Base-by-base conservation (phyloP, 2,329 filamentous ascomycete species). In the Ophiocordyceps camponoti-saundersi region DNA sequence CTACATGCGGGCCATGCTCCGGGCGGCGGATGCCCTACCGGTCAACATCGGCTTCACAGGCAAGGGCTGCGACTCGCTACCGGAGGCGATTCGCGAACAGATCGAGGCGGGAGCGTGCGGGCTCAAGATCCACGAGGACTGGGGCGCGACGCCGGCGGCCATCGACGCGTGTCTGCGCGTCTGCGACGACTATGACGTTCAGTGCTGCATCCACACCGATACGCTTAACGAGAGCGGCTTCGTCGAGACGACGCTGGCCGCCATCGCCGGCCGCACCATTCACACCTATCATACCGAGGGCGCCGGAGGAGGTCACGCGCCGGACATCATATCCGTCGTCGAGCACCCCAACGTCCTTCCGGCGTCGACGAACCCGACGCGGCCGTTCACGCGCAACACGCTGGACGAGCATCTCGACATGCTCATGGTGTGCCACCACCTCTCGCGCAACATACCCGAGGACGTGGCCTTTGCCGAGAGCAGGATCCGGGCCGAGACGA, bases 201-300 rank as follows among this genome's bases (percentile, higher is more conserved):
- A 96, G 63, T 93, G 85, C 53, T 77, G 95, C 53, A 93, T 96
- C 56, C 90, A 95, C 62, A 95, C 89, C 0, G 90, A 96, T 62
- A 95, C 90, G 0, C 76, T 96, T 50, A 96, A 96, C 63, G 90
- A 96, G 64, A 90, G 85, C 18, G 90, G 90, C n/a, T 96, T 95
- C 58, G 90, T 96, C 45, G 90, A 95, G 61, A 82, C 85, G 49
- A 95, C 89, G 2, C 79, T 95, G 51, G 76, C 71, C n/a, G 80
- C 89, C 3, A 83, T 96, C 72, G 87, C 86, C 61, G 72, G 79
- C 58, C 80, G 90, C 50, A 85, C 87, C 1, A 94, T 96, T 57
- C 90, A 96, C 65, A 94, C 90, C 1, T 96, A 96, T 65, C 90
- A 96, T 66, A 95, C 88, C 30, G 90, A 96, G 68, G 90, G 90